Conservation (phyloP, 225 moss, liverwort and hornwort species). For the Rhytidiadelphus loreus region DNA sequence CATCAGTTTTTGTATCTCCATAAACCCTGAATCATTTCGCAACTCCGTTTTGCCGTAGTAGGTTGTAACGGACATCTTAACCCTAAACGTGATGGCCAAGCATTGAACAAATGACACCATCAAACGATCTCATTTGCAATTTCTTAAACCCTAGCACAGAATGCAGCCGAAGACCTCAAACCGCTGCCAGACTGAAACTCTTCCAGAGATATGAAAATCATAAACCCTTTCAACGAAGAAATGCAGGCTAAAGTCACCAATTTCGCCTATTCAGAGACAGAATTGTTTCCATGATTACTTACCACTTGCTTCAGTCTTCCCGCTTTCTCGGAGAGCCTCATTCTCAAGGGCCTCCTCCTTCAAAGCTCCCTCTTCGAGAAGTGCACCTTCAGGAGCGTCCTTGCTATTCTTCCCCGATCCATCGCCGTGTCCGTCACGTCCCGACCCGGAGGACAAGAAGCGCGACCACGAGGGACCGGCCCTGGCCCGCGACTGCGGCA, state of each 20-base stretch:
- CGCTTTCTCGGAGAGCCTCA: neutral
- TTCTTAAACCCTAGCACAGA: conserved; percentile 5
- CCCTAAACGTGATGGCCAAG: neutral
- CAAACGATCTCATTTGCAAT: neutral
- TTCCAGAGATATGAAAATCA: neutral
- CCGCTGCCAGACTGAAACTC: neutral
- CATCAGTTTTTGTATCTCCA: neutral
- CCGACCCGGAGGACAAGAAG: conserved; percentile 30
- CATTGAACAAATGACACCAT: neutral
- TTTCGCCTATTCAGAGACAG: neutral
- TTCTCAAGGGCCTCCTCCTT: conserved; percentile 20
- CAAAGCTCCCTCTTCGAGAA: conserved; percentile 3
- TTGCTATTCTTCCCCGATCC: conserved; percentile 25
- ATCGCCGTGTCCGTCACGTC: conserved; percentile 20
- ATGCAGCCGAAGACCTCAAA: neutral
- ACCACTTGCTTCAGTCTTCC: conserved; percentile 22
- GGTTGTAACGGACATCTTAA: neutral
- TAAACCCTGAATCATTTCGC: neutral
- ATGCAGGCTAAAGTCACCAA: neutral
- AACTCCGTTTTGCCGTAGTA: neutral
- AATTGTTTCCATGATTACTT: neutral
- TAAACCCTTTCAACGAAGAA: neutral
- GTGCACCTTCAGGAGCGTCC: conserved; percentile 1
- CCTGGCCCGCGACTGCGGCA: conserved; percentile 28
- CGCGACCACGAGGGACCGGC: conserved; percentile 31